Percentiles rank a stretch among this genome's conserved stretches.
These are phyloP conservation scores for Fusarium lyarnte DNA, from an alignment of 2,329 filamentous ascomycete genomes.

Conservation along the genomic window DNA sequence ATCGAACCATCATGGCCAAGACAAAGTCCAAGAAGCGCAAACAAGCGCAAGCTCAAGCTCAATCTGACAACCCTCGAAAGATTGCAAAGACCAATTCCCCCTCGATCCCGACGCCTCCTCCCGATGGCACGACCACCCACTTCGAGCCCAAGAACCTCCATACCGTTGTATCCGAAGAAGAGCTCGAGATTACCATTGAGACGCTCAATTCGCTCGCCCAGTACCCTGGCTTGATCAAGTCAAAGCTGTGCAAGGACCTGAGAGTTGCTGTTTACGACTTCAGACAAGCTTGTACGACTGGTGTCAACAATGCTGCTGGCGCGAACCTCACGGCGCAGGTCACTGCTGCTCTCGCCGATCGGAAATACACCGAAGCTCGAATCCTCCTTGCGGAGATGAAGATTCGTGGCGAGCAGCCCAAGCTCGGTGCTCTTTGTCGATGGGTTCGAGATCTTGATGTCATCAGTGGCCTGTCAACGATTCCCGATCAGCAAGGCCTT, in stretches of 20 bases:
- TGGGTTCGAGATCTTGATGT: slow-evolving; percentile 79
- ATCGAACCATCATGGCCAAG: slow-evolving; percentile 51
- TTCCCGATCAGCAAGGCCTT: slow-evolving; percentile 54
- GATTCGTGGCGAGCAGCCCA: slow-evolving; percentile 71
- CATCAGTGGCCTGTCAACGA: slow-evolving; percentile 70
- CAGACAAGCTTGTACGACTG: slow-evolving; percentile 73
- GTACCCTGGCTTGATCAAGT: slow-evolving; percentile 72
- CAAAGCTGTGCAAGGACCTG: slow-evolving; percentile 73
- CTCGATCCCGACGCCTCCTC: slow-evolving; percentile 47
- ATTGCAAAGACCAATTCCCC: slow-evolving; percentile 46
- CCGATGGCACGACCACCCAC: slow-evolving; percentile 46
- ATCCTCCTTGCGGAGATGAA: slow-evolving; percentile 76
- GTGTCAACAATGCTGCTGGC: slow-evolving; percentile 68
- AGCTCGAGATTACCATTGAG: slow-evolving; percentile 74
- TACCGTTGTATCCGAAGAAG: slow-evolving; percentile 68
- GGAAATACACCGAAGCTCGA: slow-evolving; percentile 71
- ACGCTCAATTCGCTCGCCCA: slow-evolving; percentile 67
- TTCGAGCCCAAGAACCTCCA: slow-evolving; percentile 61
- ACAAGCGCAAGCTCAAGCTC: slow-evolving; percentile 48
- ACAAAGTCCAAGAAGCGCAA: slow-evolving; percentile 59
- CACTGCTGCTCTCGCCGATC: slow-evolving; percentile 72
- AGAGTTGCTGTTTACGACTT: slow-evolving; percentile 75
- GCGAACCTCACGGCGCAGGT: slow-evolving; percentile 74
- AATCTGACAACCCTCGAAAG: slow-evolving; percentile 51
- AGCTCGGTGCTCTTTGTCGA: slow-evolving; percentile 74